phyloP scores from a whole-genome alignment of 202 grass and related monocot species.

The Setaria italica region DNA sequence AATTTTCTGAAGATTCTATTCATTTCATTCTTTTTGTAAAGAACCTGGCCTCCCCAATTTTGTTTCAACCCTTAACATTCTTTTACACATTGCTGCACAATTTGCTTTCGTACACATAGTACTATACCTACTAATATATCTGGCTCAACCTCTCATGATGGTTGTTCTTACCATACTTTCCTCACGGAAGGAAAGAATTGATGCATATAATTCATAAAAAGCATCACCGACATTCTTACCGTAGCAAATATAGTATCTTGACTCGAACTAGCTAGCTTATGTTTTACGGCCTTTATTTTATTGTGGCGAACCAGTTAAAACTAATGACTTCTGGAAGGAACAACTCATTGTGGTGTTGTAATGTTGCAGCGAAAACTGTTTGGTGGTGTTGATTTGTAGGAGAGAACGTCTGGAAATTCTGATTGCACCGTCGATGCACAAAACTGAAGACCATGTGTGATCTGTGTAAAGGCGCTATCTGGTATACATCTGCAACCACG shows the following conservation, averaged over 20 bases:
- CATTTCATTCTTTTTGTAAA: constrained; percentile 3
- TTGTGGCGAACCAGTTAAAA: neutral
- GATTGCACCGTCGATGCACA: too few relatives aligned
- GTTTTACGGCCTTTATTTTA: neutral
- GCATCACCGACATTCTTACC: neutral
- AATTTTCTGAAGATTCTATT: constrained; percentile 31
- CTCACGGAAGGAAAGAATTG: neutral
- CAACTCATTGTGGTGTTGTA: too few relatives aligned
- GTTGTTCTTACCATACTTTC: neutral
- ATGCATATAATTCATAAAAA: neutral
- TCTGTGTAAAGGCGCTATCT: too few relatives aligned
- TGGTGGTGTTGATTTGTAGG: too few relatives aligned
- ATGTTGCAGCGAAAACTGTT: too few relatives aligned
- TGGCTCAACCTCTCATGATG: neutral
- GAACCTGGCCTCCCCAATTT: constrained; percentile 5
- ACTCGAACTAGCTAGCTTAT: neutral
- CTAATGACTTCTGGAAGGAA: neutral
- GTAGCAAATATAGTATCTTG: too few relatives aligned
- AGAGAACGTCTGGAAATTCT: too few relatives aligned
- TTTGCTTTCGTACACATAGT: neutral
- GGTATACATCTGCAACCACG: too few relatives aligned
- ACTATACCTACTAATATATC: neutral
- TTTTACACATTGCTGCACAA: neutral
- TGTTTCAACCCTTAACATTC: neutral
- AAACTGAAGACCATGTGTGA: too few relatives aligned